These are phyloP conservation scores for Athelia sp. DNA, from an alignment of 1,284 basidiomycete species.

Conservation along the genomic window DNA sequence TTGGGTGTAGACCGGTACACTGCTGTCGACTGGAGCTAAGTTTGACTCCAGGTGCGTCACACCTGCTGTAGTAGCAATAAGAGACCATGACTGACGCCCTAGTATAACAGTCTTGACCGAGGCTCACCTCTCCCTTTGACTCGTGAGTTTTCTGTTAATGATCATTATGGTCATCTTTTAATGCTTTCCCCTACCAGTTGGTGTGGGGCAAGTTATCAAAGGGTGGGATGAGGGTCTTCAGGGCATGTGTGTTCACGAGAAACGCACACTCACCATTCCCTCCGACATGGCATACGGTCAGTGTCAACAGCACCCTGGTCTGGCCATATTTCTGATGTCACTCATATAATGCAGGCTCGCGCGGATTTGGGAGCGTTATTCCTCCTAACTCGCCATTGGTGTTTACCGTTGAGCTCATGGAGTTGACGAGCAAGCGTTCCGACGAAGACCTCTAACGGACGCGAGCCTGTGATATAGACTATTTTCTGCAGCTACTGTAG, in stretches of 20 bases:
- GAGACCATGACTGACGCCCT: too few relatives aligned
- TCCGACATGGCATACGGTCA: conserved; percentile 75
- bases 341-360: conserved; percentile 47
- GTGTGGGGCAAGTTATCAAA: conserved; percentile 74
- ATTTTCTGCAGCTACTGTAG: too few relatives aligned
- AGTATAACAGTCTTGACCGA: conserved; percentile 52
- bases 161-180: too few relatives aligned
- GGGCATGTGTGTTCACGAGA: conserved; percentile 89
- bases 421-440: conserved; percentile 31
- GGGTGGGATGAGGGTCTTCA: conserved; percentile 79
- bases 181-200: too few relatives aligned
- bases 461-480: too few relatives aligned
- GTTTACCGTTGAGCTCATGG: conserved; percentile 83
- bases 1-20: conserved; percentile 59
- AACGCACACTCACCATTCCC: conserved; percentile 88
- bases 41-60: conserved; percentile 71
- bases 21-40: conserved; percentile 68
- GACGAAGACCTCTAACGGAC: not conserved
- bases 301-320: conserved; percentile 23
- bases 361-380: conserved; percentile 76
- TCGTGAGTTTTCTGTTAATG: conserved; percentile 36
- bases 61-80: too few relatives aligned
- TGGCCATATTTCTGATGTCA: not conserved
- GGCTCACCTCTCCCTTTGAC: conserved; percentile 60
- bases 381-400: conserved; percentile 82